Evolutionary conservation across 306 rosid genomes (phyloP), one percentile per base, ranked within the genome.

Genomic region (Amphicarpaea edgeworthii): DNA sequence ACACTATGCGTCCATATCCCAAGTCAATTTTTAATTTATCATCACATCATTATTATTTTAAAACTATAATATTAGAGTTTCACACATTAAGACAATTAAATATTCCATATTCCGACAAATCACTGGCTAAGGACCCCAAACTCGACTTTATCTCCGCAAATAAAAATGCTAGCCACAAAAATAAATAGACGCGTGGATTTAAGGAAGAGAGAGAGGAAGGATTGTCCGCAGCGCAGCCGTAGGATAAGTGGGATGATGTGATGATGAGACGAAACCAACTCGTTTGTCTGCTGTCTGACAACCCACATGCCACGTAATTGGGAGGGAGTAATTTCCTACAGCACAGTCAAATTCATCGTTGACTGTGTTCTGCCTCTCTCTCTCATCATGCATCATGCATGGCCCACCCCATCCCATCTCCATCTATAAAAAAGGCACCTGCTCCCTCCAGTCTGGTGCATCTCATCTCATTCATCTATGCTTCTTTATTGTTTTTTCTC

Each of bases 231-330:
- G 12, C 12, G 68, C 72, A 77, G 90, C 84, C 87, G 83, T 88
- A 70, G 46, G 88, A 83, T 85, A 59, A 83, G n/a, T 51, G 28
- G 24, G 28, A 17, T 70, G 43, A 30, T 30, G 37, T 30, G 55
- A 73, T 19, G 49, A 75, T 28, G 81, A 55, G 16, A 54, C 12
- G 85, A 60, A n/a, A 45, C 76, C 62, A 40, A 45, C 40, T 43
- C 5, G 0, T 32, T 50, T 76, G 81, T 67, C 80, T 70, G 85
- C 83, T 41, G 58, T 7, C 64, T 59, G 4, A 81, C 86, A 86
- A 46, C 83, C 84, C 88, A 79, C 87, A 82, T 87, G 93, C 93
- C 96, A 90, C 96, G 91, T 87, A 88, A 86, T 76, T 47, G 49
- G 81, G 84, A 46, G 83, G 82, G 87, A 32, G 76, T 77, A 67